Percentiles rank a stretch among this genome's conserved stretches.
Evolutionary conservation across 257 asterid genomes (phyloP).

Genomic region (Solanum sejunctum): DNA sequence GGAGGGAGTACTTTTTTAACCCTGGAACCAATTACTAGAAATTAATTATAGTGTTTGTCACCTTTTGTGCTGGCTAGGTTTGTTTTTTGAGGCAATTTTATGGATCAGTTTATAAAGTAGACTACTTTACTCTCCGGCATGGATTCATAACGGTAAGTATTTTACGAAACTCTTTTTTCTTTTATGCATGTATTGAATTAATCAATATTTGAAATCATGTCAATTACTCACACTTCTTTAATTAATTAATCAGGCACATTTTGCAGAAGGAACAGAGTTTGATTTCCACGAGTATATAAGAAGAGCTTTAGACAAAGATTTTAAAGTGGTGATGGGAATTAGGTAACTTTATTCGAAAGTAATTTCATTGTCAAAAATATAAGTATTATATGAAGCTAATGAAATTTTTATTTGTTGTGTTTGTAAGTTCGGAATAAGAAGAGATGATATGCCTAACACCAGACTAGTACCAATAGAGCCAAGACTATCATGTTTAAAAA

Average conservation of each 20-base stretch:
- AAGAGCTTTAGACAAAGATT: constrained; percentile 61
- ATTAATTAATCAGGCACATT: constrained; percentile 51
- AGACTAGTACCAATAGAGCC: too few relatives aligned
- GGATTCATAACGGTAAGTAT: constrained; percentile 53
- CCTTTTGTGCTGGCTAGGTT: constrained; percentile 24
- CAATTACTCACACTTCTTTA: not conserved
- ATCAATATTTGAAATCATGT: not conserved
- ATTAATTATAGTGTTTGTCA: not conserved
- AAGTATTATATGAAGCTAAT: too few relatives aligned
- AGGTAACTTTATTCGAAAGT: constrained; percentile 20
- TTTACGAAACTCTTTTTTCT: not conserved
- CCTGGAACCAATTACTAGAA: not conserved
- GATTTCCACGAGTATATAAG: constrained; percentile 52
- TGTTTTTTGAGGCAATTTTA: constrained; percentile 58
- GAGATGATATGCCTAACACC: too few relatives aligned
- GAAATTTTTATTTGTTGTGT: too few relatives aligned
- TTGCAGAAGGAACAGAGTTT: constrained; percentile 35
- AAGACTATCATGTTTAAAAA: too few relatives aligned
- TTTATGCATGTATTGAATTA: not conserved
- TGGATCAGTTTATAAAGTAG: constrained; percentile 51
- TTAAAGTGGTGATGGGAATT: constrained; percentile 56
- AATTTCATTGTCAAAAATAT: too few relatives aligned
- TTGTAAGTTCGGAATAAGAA: too few relatives aligned
- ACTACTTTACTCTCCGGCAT: constrained; percentile 62
- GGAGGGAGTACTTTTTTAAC: not conserved